These are phyloP conservation scores for Immersiella caudata DNA, from an alignment of 495 filamentous ascomycete genomes.

Conservation along the genomic window DNA sequence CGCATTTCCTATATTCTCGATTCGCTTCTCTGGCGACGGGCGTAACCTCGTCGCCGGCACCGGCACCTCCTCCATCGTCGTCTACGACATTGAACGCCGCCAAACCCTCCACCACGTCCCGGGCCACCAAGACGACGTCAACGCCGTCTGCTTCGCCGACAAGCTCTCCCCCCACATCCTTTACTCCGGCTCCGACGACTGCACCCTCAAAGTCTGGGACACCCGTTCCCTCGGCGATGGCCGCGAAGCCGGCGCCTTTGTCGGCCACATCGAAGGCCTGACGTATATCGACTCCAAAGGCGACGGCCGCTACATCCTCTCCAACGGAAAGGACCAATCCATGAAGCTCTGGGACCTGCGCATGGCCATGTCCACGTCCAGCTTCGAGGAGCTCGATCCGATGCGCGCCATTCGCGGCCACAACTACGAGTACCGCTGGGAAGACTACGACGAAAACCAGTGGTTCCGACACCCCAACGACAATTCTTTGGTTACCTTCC, in stretches of 20 bases:
- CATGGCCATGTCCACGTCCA: constrained; percentile 71
- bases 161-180: constrained; percentile 87
- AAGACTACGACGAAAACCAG: constrained; percentile 65
- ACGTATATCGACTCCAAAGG: constrained; percentile 97
- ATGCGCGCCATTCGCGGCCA: constrained; percentile 54
- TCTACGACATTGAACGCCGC: constrained; percentile 89
- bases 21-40: constrained; percentile 92
- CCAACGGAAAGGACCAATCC: constrained; percentile 92
- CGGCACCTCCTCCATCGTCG: constrained; percentile 72
- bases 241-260: constrained; percentile 87
- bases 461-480: constrained; percentile 82
- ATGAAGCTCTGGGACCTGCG: constrained; percentile 98
- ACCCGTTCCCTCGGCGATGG: constrained; percentile 84
- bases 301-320: constrained; percentile 90
- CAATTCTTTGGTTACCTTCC: constrained; percentile 90
- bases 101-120: constrained; percentile 71
- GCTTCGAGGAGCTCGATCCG: constrained; percentile 56
- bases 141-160: constrained; percentile 96
- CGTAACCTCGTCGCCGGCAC: constrained; percentile 90
- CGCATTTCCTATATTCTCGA: constrained; percentile 74
- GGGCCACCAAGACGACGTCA: constrained; percentile 87
- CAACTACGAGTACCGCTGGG: constrained; percentile 85
- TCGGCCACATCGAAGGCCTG: constrained; percentile 91
- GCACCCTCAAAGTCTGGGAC: constrained; percentile 95
- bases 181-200: constrained; percentile 95